These are phyloP conservation scores for Populus hybrid DNA, from an alignment of 441 rosid species.

Conservation along the genomic window DNA sequence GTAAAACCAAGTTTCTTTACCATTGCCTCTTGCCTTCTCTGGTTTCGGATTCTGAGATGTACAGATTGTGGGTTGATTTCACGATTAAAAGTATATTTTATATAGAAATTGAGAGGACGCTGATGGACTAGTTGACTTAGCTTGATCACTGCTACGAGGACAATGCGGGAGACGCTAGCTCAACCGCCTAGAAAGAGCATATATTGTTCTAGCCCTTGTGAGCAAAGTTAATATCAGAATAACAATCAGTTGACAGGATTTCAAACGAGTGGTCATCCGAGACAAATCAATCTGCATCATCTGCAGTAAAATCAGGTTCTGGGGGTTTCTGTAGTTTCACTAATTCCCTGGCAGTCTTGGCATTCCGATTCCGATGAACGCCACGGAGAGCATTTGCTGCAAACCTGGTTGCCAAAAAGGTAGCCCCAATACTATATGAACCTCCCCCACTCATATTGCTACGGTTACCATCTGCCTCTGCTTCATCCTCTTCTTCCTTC, in stretches of 20 bases:
- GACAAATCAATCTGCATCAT: constrained; percentile 56
- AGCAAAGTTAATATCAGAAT: background rate
- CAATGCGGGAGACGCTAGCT: background rate
- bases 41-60: background rate
- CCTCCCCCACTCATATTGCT: constrained; percentile 35
- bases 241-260: background rate
- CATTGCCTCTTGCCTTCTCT: background rate
- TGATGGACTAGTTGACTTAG: background rate
- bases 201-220: background rate
- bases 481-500: constrained; percentile 64
- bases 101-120: background rate
- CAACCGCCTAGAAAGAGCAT: background rate
- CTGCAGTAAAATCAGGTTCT: constrained; percentile 89
- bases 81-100: background rate
- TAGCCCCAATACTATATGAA: constrained; percentile 77
- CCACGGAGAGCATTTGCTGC: constrained; percentile 92
- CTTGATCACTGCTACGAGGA: no score
- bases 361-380: constrained; percentile 69
- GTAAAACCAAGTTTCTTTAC: background rate
- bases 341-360: constrained; percentile 65
- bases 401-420: constrained; percentile 87
- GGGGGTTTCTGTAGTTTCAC: constrained; percentile 86
- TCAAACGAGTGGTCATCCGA: background rate
- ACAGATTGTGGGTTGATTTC: background rate
- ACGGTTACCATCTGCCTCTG: constrained; percentile 22